phyloP scores from a whole-genome alignment of 805 yeast species.

The Yamadazyma phyllophila region DNA sequence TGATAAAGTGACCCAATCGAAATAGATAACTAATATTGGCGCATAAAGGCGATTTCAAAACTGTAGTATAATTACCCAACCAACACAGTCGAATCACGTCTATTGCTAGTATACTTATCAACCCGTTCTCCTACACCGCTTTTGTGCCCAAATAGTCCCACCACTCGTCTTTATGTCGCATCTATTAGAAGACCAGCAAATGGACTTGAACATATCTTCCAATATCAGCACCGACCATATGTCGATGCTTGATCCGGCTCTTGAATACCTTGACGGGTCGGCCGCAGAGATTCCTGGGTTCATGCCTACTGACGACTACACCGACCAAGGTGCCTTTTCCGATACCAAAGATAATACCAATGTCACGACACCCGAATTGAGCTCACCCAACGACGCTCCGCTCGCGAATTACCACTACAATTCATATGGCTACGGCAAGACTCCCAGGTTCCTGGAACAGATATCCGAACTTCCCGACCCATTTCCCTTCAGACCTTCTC shows the following conservation, averaged over 20 bases:
- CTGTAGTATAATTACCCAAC: neutral
- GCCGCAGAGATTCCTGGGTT: neutral
- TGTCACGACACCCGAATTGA: conserved; percentile 26
- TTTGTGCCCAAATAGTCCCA: neutral
- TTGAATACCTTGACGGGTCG: conserved; percentile 1
- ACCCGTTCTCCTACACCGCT: neutral
- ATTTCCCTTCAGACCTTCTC: conserved; percentile 1
- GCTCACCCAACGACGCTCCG: conserved; percentile 6
- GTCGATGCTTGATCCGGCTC: conserved; percentile 4
- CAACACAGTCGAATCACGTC: neutral
- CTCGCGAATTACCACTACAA: conserved; percentile 5
- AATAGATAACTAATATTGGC: conserved; percentile 1
- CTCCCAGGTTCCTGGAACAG: neutral
- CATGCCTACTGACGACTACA: neutral
- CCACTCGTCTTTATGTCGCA: conserved; percentile 3
- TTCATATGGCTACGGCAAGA: neutral
- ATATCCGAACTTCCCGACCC: neutral
- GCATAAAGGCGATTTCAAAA: neutral
- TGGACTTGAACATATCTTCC: conserved; percentile 7
- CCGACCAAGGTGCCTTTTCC: conserved; percentile 3
- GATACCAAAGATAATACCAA: conserved; percentile 2
- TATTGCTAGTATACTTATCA: neutral
- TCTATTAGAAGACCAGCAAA: conserved; percentile 7
- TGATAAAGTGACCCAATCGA: conserved; percentile 10
- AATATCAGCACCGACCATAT: conserved; percentile 4